Evolutionary conservation across 345 rosid species (phyloP).

Genomic region (Laguncularia racemosa): DNA sequence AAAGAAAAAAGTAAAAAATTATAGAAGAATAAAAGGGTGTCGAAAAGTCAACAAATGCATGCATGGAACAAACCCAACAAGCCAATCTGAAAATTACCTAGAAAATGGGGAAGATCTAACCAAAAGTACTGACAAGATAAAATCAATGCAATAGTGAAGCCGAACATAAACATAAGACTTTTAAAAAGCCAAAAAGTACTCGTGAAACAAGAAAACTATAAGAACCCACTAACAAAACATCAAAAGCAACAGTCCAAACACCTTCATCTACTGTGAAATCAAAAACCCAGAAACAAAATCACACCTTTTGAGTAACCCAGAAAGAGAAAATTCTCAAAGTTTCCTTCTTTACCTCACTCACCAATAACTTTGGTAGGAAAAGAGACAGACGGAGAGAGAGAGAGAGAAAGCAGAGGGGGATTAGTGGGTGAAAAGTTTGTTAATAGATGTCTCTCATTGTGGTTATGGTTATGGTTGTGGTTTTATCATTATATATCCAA

Average conservation of each 20-base stretch:
- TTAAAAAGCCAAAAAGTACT: conserved; percentile 9
- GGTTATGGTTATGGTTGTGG: background rate
- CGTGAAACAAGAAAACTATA: conserved; percentile 1
- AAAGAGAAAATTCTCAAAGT: background rate
- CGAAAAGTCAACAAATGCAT: too few species aligned
- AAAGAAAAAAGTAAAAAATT: too few species aligned
- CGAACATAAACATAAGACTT: conserved; percentile 12
- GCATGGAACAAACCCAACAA: conserved; percentile 4
- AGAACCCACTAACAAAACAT: too few species aligned
- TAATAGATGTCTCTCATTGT: conserved; percentile 2
- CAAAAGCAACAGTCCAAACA: too few species aligned
- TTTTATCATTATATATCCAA: too few species aligned
- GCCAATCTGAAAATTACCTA: background rate
- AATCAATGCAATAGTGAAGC: conserved; percentile 44
- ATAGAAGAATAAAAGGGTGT: too few species aligned
- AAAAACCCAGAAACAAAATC: background rate
- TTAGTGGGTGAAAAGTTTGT: conserved; percentile 7
- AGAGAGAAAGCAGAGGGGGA: background rate
- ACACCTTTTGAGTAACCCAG: conserved; percentile 3
- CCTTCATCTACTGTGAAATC: background rate
- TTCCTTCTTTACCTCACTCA: too few species aligned
- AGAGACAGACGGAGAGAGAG: background rate
- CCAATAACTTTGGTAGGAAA: background rate
- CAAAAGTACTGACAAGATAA: background rate
- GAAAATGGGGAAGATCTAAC: background rate